These are phyloP conservation scores for Toxoplasma gondii DNA, from an alignment of 169 alveolate genomes.

Conservation along the genomic window DNA sequence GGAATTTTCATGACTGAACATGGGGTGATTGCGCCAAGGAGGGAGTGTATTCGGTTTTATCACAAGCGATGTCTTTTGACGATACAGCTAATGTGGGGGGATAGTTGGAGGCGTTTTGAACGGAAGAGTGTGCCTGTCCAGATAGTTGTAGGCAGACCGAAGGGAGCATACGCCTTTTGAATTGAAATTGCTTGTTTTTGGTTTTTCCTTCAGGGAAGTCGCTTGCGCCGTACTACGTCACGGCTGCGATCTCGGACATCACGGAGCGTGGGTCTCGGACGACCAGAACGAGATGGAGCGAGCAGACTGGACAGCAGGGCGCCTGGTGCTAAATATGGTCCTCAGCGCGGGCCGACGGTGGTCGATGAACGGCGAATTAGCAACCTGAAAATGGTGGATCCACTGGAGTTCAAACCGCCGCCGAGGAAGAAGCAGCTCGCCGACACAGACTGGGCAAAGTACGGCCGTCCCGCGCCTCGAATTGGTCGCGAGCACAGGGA, in stretches of 20 bases:
- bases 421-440: constrained; percentile 41
- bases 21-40: too few relatives aligned
- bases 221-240: constrained; percentile 31
- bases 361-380: not conserved
- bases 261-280: constrained; percentile 13
- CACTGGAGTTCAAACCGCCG: constrained; percentile 42
- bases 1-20: too few relatives aligned
- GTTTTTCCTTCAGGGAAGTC: not conserved
- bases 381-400: constrained; percentile 42
- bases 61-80: too few relatives aligned
- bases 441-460: constrained; percentile 58
- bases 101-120: too few relatives aligned
- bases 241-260: constrained; percentile 13
- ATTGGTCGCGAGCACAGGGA: not conserved
- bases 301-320: constrained; percentile 25
- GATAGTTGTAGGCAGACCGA: too few relatives aligned
- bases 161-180: too few relatives aligned
- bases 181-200: not conserved
- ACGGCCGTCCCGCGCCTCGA: constrained; percentile 63
- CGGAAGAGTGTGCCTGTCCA: too few relatives aligned
- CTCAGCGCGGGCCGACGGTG: constrained; percentile 22
- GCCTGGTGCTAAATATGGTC: not conserved
- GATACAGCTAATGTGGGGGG: too few relatives aligned
- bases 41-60: too few relatives aligned
- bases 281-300: not conserved